Evolutionary conservation across 208 protist genomes (phyloP).

Genomic region (Porcisia hertigi): DNA sequence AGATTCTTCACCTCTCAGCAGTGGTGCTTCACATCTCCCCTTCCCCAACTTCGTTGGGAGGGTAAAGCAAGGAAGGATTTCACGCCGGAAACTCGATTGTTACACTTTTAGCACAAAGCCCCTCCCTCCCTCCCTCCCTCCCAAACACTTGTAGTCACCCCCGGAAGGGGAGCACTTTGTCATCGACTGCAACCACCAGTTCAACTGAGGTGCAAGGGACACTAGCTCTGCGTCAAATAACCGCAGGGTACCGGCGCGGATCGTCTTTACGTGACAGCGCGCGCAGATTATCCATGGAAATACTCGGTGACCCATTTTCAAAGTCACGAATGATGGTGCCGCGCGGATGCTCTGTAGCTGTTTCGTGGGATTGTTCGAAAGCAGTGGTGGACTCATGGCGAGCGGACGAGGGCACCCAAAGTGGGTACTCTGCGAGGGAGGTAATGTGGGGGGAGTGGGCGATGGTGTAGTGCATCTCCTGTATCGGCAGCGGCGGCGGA

Average conservation of each 20-base stretch:
- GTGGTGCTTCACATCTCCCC: no score
- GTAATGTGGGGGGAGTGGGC: not conserved
- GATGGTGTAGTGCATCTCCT: conserved; percentile 19
- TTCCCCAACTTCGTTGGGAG: no score
- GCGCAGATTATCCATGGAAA: not conserved
- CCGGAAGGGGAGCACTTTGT: not conserved
- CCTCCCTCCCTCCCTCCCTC: not conserved
- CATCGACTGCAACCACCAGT: not conserved
- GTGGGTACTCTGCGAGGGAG: not conserved
- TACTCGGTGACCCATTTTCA: not conserved
- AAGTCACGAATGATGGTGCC: conserved; percentile 3
- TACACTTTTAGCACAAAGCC: no score
- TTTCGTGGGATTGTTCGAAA: not conserved
- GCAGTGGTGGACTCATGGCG: not conserved
- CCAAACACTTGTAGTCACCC: not conserved
- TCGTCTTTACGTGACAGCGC: not conserved
- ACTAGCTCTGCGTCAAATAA: conserved; percentile 7
- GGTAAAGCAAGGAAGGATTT: no score
- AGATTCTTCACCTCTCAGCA: no score
- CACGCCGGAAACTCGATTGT: no score
- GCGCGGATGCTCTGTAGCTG: not conserved
- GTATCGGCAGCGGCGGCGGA: conserved; percentile 25
- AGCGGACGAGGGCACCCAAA: not conserved
- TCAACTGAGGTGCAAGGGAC: not conserved
- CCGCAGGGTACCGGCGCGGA: not conserved